phyloP scores from a whole-genome alignment of 2,329 filamentous ascomycete species.

The Diaporthe helianthi region DNA sequence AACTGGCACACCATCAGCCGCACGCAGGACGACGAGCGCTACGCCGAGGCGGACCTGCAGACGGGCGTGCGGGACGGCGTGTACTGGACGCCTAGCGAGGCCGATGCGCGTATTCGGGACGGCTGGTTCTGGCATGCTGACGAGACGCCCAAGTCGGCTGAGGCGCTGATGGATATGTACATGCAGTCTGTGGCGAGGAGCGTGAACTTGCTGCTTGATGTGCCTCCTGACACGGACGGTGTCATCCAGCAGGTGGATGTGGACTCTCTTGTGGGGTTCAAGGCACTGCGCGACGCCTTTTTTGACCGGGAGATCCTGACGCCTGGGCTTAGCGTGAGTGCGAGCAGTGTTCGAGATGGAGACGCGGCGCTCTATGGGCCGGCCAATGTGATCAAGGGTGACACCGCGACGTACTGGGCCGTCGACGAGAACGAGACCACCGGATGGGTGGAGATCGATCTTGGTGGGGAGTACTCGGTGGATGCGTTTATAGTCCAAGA shows the following conservation, averaged over 20 bases:
- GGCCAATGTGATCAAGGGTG: not conserved
- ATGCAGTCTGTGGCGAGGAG: slow-evolving; percentile 40
- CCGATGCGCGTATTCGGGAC: slow-evolving; percentile 40
- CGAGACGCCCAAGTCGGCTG: slow-evolving; percentile 39
- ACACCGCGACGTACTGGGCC: not conserved
- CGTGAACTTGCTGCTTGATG: slow-evolving; percentile 40
- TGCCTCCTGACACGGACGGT: slow-evolving; percentile 40
- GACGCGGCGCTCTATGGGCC: not conserved
- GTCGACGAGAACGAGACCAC: slow-evolving; percentile 25
- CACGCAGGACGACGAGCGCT: slow-evolving; percentile 41
- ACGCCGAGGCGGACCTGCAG: slow-evolving; percentile 38
- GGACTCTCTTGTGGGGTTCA: slow-evolving; percentile 38
- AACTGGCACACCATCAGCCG: slow-evolving; percentile 44
- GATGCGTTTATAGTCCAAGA: slow-evolving; percentile 41
- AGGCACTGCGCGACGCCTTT: slow-evolving; percentile 35
- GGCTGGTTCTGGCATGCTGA: slow-evolving; percentile 42
- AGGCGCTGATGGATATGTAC: slow-evolving; percentile 41
- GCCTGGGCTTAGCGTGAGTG: not conserved
- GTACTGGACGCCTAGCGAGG: slow-evolving; percentile 43
- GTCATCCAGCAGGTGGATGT: slow-evolving; percentile 36
- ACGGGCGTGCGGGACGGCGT: slow-evolving; percentile 39
- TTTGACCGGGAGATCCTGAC: slow-evolving; percentile 2
- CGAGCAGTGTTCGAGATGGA: not conserved
- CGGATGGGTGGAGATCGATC: slow-evolving; percentile 40
- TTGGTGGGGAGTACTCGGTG: slow-evolving; percentile 35